Base-by-base conservation (phyloP, 2,329 filamentous ascomycete species). In the Fusarium gaditjirri region DNA sequence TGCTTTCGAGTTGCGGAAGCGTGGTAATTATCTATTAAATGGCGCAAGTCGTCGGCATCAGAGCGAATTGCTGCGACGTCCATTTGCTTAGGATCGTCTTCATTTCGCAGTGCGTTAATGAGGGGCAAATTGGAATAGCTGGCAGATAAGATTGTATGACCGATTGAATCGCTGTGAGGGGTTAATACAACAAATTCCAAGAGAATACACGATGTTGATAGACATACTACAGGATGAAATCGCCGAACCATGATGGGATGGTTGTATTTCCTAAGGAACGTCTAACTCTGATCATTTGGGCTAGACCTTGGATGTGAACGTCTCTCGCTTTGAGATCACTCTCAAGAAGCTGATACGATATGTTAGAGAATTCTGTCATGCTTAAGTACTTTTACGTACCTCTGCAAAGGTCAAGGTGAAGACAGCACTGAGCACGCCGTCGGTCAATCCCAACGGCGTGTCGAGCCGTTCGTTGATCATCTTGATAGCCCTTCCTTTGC, bases 381-480 rank as follows among this genome's bases (percentile, higher is more conserved):
- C 0, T 9, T 1, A 7, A 19, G 3, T 21, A 6, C 12, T 1
- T 3, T 3, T 4, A 46, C 57, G 53, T 13, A 69, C 74, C 39
- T 74, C 72, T 3, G 68, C 64, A 44, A 65, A 66, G 7, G 68
- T 66, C 7, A 76, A 35, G 1, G 64, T 72, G n/a, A 76, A 76
- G 1, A 76, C 74, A 0, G 74, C 74, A 3, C 72, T 67, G 9
- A 76, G 72, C 3, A 76, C 44, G 0, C 74, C 72, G 14, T 76
- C 74, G 3, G 64, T 68, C 12, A 76, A 29, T 5, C 63, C 54
- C 0, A 46, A 36, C 1, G 67, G 23, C 2, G 61, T 57, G 13
- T 52, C 39, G 3, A 76, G 44, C 8, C 55, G 59, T 8, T 57
- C 38, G 13, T 76, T 76, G 31, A 76, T 63, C 17, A 66, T 57